Evolutionary conservation across 192 early-diverging fungal species (phyloP), one percentile per base, ranked within the genome.

Genomic region (Powellomyces hirtus): DNA sequence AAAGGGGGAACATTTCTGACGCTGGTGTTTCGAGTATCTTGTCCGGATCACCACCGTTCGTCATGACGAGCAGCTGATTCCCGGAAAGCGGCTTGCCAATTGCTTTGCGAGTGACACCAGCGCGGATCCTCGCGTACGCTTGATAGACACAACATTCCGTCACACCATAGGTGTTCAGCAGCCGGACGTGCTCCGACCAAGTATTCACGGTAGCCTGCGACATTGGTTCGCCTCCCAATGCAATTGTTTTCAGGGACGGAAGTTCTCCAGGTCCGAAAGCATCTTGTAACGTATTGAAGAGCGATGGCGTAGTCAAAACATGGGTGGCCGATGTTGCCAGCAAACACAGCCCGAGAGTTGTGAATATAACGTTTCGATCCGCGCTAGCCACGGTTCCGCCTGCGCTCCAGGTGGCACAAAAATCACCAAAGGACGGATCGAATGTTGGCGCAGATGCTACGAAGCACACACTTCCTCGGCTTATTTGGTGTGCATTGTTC

Each of bases 121-220:
- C 14, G 27, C 55, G 18, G 3, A 64, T 20, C 13, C 13, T 34
- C 14, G 58, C 69, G 33, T 38, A 65, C 37, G 70, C 68, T 46
- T 78, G 77, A 62, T 78, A 78, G 6, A 78, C 72, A 40, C 68
- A 70, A 31, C 72, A 74, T 52, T 78, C 77, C 1, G 77, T 78
- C 20, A 75, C 73, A 8, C 77, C 77, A 42, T 78, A 78, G n/a
- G 73, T 78, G 64, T 78, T 78, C 18, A 78, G 7, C 11, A 78
- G 52, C 18, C 33, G 29, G 16, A 74, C 67, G 14, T n/a, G 37
- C 13, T 45, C 61, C 7, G 56, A 49, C 73, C 73, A 69, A 7
- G 49, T 57, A 22, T 36, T 30, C 11, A 72, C 73, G 7, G 66
- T 61, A 8, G 11, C 61, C 51, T 24, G 22, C 6, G 68, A 44